Evolutionary conservation across 164 flowering plant genomes (phyloP).

Genomic region (Piper betle): DNA sequence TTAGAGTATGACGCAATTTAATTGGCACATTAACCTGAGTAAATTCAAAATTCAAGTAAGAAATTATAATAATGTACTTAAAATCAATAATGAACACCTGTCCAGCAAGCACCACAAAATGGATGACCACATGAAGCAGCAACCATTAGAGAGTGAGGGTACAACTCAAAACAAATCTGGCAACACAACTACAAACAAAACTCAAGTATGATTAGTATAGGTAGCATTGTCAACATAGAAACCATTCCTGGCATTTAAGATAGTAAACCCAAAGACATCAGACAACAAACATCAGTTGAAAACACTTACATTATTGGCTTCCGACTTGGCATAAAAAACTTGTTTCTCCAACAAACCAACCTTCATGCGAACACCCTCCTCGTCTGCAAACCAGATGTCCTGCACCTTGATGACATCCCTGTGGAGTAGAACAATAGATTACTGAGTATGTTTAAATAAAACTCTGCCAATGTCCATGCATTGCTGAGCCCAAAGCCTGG

Average conservation of each 20-base stretch:
- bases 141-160: slow-evolving; percentile 28
- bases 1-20: too few relatives aligned
- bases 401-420: slow-evolving; percentile 74
- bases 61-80: too few relatives aligned
- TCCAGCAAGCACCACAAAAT: slow-evolving; percentile 80
- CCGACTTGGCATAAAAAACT: slow-evolving; percentile 16
- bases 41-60: too few relatives aligned
- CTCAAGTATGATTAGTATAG: too few relatives aligned
- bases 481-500: too few relatives aligned
- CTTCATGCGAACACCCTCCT: slow-evolving; percentile 45
- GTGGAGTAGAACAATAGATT: neutral
- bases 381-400: slow-evolving; percentile 92
- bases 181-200: slow-evolving; percentile 48
- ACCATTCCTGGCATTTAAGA: neutral
- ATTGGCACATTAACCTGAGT: too few relatives aligned
- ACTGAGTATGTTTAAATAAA: neutral
- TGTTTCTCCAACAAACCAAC: slow-evolving; percentile 60
- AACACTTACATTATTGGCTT: slow-evolving; percentile 32
- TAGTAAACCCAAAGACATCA: neutral
- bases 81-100: slow-evolving; percentile 33
- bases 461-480: too few relatives aligned
- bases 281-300: too few relatives aligned
- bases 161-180: slow-evolving; percentile 79
- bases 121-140: slow-evolving; percentile 89
- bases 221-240: too few relatives aligned